Evolutionary conservation across 2,329 filamentous ascomycete genomes (phyloP).

Genomic region (Cladorrhinum sp.): DNA sequence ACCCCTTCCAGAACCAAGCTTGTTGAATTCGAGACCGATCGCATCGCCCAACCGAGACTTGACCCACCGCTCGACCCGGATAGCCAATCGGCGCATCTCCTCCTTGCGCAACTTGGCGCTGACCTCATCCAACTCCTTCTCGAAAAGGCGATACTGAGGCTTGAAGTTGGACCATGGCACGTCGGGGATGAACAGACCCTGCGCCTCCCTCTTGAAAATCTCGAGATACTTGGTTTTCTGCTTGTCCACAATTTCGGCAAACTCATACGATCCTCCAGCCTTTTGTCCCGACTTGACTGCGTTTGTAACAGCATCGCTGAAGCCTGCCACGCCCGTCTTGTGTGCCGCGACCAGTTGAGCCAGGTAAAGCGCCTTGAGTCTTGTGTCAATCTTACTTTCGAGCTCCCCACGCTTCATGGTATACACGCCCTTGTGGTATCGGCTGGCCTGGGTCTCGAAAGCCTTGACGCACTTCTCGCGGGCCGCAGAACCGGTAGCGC

Average conservation of each 20-base stretch:
- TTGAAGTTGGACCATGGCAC: constrained; percentile 85
- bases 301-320: constrained; percentile 80
- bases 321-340: constrained; percentile 79
- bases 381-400: constrained; percentile 79
- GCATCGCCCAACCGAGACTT: constrained; percentile 82
- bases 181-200: constrained; percentile 71
- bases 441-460: constrained; percentile 88
- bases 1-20: constrained; percentile 81
- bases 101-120: constrained; percentile 83
- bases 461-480: constrained; percentile 70
- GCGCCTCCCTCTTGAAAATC: constrained; percentile 72
- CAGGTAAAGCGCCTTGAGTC: constrained; percentile 82
- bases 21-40: constrained; percentile 92
- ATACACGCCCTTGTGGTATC: constrained; percentile 97
- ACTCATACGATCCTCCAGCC: constrained; percentile 86
- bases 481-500: constrained; percentile 67
- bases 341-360: constrained; percentile 87
- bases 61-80: constrained; percentile 90
- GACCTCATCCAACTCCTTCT: constrained; percentile 87
- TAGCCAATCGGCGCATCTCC: constrained; percentile 91
- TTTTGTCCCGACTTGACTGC: constrained; percentile 92
- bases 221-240: constrained; percentile 76
- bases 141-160: constrained; percentile 74
- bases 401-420: constrained; percentile 80
- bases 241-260: constrained; percentile 84